A percentile compares a stretch with the other conserved stretches of the same genome.
Evolutionary conservation across 176 grass and related monocot genomes (phyloP).

Genomic region (Aechmea fasciata): DNA sequence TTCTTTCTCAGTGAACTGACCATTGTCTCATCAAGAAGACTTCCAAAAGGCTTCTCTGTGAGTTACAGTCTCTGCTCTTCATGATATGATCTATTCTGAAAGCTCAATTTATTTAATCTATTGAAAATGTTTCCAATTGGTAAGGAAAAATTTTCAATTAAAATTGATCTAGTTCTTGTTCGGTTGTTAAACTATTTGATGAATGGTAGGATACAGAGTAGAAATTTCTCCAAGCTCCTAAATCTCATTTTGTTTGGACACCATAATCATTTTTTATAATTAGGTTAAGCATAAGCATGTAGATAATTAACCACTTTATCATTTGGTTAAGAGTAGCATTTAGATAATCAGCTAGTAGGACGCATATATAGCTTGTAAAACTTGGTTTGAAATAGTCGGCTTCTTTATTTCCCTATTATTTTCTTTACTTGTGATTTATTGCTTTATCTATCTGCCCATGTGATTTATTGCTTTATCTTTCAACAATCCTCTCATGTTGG

Average conservation of each 20-base stretch:
- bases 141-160: neutral
- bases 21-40: neutral
- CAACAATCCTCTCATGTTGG: no score
- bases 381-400: no score
- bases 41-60: neutral
- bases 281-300: neutral
- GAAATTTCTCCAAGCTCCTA: no score
- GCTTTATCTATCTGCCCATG: no score
- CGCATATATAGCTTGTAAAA: no score
- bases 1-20: conserved; percentile 36
- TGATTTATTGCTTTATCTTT: no score
- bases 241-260: neutral
- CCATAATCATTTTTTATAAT: neutral
- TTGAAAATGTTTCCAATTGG: neutral
- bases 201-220: neutral
- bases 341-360: neutral
- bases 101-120: neutral
- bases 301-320: neutral
- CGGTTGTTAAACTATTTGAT: neutral
- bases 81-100: neutral
- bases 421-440: no score
- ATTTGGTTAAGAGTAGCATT: neutral
- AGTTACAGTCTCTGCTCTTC: neutral
- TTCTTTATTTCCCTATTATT: neutral
- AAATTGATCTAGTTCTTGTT: neutral